These are phyloP conservation scores for Rhodotorula sp. DNA, from an alignment of 1,284 basidiomycete species.

Conservation along the genomic window DNA sequence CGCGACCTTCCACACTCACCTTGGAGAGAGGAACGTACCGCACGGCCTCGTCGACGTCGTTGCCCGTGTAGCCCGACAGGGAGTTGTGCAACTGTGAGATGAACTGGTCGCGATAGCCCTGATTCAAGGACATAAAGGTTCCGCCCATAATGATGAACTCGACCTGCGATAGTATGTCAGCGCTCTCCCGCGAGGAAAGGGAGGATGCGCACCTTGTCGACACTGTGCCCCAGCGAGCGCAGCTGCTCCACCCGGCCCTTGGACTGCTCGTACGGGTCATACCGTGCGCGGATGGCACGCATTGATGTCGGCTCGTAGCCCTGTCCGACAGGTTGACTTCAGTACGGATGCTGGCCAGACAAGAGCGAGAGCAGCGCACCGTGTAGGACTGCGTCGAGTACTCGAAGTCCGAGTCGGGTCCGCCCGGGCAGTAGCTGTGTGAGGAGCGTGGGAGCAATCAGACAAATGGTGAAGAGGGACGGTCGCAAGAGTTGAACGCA, in stretches of 20 bases:
- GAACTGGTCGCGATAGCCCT: constrained; percentile 91
- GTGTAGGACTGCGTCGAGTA: constrained; percentile 80
- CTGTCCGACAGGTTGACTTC: background rate
- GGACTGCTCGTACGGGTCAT: constrained; percentile 98
- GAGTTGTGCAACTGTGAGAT: constrained; percentile 97
- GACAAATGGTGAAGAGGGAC: background rate
- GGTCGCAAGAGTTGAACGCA: too few relatives aligned
- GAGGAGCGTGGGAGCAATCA: background rate
- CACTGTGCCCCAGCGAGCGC: constrained; percentile 89
- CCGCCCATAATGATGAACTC: constrained; percentile 99
- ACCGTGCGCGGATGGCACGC: constrained; percentile 95
- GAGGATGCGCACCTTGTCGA: constrained; percentile 75
- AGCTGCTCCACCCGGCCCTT: constrained; percentile 93
- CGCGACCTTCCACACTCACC: background rate
- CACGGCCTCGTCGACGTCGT: constrained; percentile 95
- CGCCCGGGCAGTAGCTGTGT: constrained; percentile 93
- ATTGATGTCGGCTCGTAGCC: constrained; percentile 79
- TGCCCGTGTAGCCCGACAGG: constrained; percentile 87
- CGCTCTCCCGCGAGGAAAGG: background rate
- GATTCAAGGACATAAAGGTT: constrained; percentile 99
- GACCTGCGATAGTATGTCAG: constrained; percentile 59
- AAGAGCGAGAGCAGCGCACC: constrained; percentile 67
- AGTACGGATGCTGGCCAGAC: background rate
- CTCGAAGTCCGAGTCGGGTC: constrained; percentile 99
- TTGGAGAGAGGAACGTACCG: constrained; percentile 55